These are phyloP conservation scores for Solanum rostratum DNA, from an alignment of 257 asterid species.

Conservation along the genomic window DNA sequence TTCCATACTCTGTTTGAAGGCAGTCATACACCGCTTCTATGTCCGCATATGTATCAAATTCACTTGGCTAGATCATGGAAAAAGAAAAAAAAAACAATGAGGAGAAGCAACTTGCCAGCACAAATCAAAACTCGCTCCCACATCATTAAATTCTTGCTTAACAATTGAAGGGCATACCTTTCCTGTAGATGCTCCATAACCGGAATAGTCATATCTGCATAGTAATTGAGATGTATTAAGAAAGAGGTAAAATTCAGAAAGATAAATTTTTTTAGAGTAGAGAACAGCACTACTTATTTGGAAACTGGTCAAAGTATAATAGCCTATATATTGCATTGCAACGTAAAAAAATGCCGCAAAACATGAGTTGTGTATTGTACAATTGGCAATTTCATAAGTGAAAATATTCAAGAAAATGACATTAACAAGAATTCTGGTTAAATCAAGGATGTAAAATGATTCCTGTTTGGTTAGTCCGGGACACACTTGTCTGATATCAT, in stretches of 20 bases:
- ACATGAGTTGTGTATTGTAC: not conserved
- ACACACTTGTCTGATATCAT: not conserved
- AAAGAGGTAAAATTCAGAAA: not conserved
- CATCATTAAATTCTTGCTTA: not conserved
- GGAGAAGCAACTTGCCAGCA: not conserved
- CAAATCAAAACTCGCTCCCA: not conserved
- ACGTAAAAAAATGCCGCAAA: not conserved
- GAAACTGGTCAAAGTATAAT: not conserved
- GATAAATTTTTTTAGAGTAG: not conserved
- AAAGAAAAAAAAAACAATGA: not conserved
- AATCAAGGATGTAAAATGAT: not conserved
- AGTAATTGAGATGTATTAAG: not conserved
- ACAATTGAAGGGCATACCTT: slow-evolving; percentile 41
- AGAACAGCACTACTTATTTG: not conserved
- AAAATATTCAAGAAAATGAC: not conserved
- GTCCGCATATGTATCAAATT: slow-evolving; percentile 87
- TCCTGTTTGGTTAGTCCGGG: not conserved
- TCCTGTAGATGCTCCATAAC: slow-evolving; percentile 98
- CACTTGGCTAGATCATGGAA: slow-evolving; percentile 63
- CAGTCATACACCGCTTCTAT: slow-evolving; percentile 94
- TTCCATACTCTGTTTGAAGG: slow-evolving; percentile 86
- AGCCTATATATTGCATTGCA: not conserved
- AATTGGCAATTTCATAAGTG: not conserved
- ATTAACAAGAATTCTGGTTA: not conserved
- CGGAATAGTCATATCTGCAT: slow-evolving; percentile 94